A percentile compares a stretch with the other conserved stretches of the same genome.
Conservation (phyloP, 2,329 filamentous ascomycete species). For the Penicillium sp. region DNA sequence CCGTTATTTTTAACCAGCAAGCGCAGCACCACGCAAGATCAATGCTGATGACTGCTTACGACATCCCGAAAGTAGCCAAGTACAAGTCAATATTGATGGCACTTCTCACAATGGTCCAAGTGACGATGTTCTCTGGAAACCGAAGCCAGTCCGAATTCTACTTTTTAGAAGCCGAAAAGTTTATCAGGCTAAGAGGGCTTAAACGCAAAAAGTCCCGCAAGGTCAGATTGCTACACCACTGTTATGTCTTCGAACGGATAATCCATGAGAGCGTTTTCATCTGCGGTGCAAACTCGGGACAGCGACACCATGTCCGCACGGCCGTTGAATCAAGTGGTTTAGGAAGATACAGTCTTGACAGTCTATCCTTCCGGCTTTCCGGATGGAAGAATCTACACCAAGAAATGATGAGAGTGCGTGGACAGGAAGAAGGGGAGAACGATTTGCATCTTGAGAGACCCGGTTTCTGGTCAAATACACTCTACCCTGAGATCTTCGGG, state of each 20-base stretch:
- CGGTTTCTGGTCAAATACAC: slow-evolving; percentile 42
- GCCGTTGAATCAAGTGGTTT: slow-evolving; percentile 34
- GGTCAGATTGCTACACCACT: slow-evolving; percentile 49
- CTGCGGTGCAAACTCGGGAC: slow-evolving; percentile 18
- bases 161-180: slow-evolving; percentile 47
- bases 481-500: slow-evolving; percentile 50
- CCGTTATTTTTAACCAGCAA: slow-evolving; percentile 27
- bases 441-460: slow-evolving; percentile 48
- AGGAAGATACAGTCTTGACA: slow-evolving; percentile 16
- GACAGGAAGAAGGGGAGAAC: slow-evolving; percentile 45
- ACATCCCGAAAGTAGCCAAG: slow-evolving; percentile 39
- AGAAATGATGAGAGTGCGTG: slow-evolving; percentile 35
- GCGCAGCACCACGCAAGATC: slow-evolving; percentile 36
- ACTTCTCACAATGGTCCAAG: slow-evolving; percentile 44
- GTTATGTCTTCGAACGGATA: slow-evolving; percentile 49
- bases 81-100: slow-evolving; percentile 51
- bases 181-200: slow-evolving; percentile 45
- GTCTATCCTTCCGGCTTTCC: slow-evolving; percentile 33
- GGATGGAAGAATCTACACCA: slow-evolving; percentile 33
- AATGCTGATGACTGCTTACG: slow-evolving; percentile 37
- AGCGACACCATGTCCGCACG: slow-evolving; percentile 19
- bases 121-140: slow-evolving; percentile 38
- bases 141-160: slow-evolving; percentile 40
- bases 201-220: slow-evolving; percentile 44
- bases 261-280: slow-evolving; percentile 45